Evolutionary conservation across 2,329 filamentous ascomycete species (phyloP).

Genomic region (Talaromyces sp.): DNA sequence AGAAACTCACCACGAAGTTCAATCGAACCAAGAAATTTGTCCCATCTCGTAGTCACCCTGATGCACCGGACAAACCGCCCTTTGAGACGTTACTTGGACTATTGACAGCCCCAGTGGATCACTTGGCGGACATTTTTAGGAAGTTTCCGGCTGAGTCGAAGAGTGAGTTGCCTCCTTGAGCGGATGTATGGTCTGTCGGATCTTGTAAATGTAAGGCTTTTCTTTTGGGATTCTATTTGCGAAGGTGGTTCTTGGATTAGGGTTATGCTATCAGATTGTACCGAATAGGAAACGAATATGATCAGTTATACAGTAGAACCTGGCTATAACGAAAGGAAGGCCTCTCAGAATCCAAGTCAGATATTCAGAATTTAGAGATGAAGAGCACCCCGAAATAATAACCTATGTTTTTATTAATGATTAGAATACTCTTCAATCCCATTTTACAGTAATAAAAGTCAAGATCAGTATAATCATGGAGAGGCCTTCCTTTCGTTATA

Average conservation of each 20-base stretch:
- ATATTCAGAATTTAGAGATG: too few relatives aligned
- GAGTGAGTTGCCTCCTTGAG: conserved; percentile 4
- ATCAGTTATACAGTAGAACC: too few relatives aligned
- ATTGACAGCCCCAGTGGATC: conserved; percentile 54
- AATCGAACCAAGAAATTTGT: conserved; percentile 51
- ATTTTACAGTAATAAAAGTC: too few relatives aligned
- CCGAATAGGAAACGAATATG: neutral
- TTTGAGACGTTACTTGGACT: conserved; percentile 54
- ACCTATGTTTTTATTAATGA: too few relatives aligned
- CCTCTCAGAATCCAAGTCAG: too few relatives aligned
- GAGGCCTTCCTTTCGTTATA: too few relatives aligned
- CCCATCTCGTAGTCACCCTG: conserved; percentile 49
- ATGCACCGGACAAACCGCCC: conserved; percentile 48
- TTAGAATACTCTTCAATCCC: too few relatives aligned
- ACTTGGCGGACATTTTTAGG: conserved; percentile 50
- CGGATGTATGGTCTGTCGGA: neutral
- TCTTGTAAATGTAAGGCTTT: neutral
- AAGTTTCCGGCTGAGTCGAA: conserved; percentile 44
- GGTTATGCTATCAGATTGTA: neutral
- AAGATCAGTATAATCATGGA: too few relatives aligned
- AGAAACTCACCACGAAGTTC: conserved; percentile 42
- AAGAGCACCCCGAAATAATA: too few relatives aligned
- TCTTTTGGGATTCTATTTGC: neutral
- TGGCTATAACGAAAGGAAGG: too few relatives aligned
- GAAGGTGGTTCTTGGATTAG: neutral